Base-by-base conservation (phyloP, 2,329 filamentous ascomycete species). In the Ramichloridium luteum region DNA sequence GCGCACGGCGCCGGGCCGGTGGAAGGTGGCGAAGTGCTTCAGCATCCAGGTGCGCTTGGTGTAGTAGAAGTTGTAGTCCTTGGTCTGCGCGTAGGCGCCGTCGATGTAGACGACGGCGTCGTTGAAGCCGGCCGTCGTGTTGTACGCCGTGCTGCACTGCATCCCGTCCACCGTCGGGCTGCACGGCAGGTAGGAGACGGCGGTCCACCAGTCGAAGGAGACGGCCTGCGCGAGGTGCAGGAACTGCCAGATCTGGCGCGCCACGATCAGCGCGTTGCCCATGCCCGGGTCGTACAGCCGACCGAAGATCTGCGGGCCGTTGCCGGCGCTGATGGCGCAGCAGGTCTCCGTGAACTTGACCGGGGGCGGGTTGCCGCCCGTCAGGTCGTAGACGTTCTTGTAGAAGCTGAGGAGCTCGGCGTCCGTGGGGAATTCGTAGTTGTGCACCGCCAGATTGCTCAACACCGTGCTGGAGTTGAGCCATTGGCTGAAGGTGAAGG, bases 1-100 rank as follows among this genome's bases (percentile, higher is more conserved):
- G 15, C 14, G 2, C 27, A 29, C 14, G 27, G 27, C 4, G 14
- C 14, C 17, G 9, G 9, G 81, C 81, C 83, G 20, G n/a, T 23
- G 20, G 20, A 23, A 23, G 8, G 20, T 23, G 20, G 20, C 20
- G 8, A 23, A n/a, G 20, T 23, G 20, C n/a, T 23, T 23, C 20
- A 23, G 20, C 20, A 23, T 8, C 8, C 8, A 23, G 20, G 20
- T 23, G 20, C 20, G 20, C 20, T 23, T 23, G 8, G 20, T 23
- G n/a, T 8, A 8, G 20, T 23, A 23, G 20, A 23, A 23, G n/a
- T 23, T 23, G 20, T 23, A 23, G n/a, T 23, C 20, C n/a, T n/a
- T n/a, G 8, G 20, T 23, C 8, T n/a, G 20, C 8, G 8, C n/a
- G 20, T 23, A 23, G 20, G 8, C 20, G 20, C 20, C 20, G 20